Conservation (phyloP, 1,139 yeast genomes). For the Pneumocystis sp. region DNA sequence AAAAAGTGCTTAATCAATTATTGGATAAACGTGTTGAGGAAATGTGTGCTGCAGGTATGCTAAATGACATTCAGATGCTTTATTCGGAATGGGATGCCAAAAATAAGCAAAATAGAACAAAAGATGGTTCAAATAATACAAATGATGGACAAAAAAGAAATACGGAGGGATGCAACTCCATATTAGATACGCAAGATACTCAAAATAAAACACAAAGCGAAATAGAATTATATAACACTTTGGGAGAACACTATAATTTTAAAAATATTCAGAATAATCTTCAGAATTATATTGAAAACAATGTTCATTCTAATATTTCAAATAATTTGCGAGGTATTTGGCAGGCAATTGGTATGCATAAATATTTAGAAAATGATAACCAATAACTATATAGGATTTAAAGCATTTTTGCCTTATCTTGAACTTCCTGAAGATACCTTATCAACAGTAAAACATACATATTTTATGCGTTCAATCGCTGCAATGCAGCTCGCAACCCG, state of each 20-base stretch:
- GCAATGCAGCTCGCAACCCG: slow-evolving; percentile 75
- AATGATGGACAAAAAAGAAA: too few species aligned
- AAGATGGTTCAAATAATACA: not conserved
- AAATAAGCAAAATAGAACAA: slow-evolving; percentile 24
- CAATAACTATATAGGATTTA: slow-evolving; percentile 36
- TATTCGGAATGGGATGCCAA: slow-evolving; percentile 31
- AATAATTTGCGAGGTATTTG: slow-evolving; percentile 42
- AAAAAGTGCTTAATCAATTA: slow-evolving; percentile 41
- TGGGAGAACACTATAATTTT: too few species aligned
- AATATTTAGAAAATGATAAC: not conserved
- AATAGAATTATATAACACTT: too few species aligned
- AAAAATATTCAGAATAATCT: not conserved
- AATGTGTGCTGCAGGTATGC: slow-evolving; percentile 46
- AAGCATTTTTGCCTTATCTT: slow-evolving; percentile 80
- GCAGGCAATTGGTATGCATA: slow-evolving; percentile 61
- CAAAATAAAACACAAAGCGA: not conserved
- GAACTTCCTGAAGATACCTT: slow-evolving; percentile 15
- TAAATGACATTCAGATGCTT: not conserved
- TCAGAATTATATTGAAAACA: slow-evolving; percentile 38
- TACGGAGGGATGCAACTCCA: too few species aligned
- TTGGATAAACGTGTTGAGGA: slow-evolving; percentile 67
- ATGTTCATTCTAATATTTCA: not conserved
- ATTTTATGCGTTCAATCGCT: slow-evolving; percentile 39
- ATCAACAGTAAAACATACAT: slow-evolving; percentile 13
- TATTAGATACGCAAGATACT: too few species aligned